Evolutionary conservation across 2,329 filamentous ascomycete species (phyloP), one percentile per base, ranked within the genome.

Genomic region (Cryphonectria japonica): DNA sequence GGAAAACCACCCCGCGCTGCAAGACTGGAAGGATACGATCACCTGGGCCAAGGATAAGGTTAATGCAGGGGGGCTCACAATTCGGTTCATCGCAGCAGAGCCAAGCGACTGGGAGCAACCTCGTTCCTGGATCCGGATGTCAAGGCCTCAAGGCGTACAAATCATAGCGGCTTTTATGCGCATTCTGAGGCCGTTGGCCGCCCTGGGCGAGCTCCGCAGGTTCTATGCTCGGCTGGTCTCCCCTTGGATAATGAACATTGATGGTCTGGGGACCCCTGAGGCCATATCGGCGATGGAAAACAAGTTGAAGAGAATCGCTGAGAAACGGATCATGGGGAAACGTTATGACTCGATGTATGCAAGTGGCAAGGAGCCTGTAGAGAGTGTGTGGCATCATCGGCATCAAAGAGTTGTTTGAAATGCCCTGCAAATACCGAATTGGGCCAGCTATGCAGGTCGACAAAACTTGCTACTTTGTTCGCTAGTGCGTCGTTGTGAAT

Each of bases 161-260:
- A 29, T 67, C 7, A 66, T 70, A 3, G 4, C 43, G 29, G 57
- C 41, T 7, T 70, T 59, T 34, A 54, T 41, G 43, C 32, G 69
- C 22, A 34, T 70, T 19, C 11, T 67, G n/a, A 0, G 32, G 19
- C 57, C 64, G 13, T 43, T 70, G 32, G n/a, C 14, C 16, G 2
- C 29, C 1, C 52, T 66, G 5, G 39, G 50, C 13, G 43, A 57
- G 3, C 64, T 70, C 3, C 11, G 64, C 26, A 16, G 64, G 29
- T 70, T 70, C 64, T 67, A 67, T 41, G 69, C 69, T 19, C 65
- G 64, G 22, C 11, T 67, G 13, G 64, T 62, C 26, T 70, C 64
- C 22, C 69, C 69, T 14, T 70, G 69, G 69, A 19, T 32, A 22
- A 57, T 57, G 41, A 67, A 37, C 34, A 22, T 16, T 2, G 26